Conservation (phyloP, 345 rosid genomes). For the Erodium maritimum region DNA sequence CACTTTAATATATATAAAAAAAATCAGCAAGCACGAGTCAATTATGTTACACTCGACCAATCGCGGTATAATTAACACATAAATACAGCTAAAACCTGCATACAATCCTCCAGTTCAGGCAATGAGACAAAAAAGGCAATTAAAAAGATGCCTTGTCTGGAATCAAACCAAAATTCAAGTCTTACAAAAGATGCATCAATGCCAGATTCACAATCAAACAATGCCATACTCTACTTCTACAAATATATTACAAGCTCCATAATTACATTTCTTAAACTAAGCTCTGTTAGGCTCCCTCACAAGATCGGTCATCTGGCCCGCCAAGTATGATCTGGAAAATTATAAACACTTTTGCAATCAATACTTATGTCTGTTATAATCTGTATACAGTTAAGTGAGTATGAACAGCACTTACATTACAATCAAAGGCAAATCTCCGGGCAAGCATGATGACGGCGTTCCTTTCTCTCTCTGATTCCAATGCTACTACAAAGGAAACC, state of each 20-base stretch:
- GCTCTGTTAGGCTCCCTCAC: not conserved
- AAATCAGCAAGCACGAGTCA: no score
- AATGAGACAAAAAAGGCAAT: slow-evolving; percentile 18
- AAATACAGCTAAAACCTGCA: no score
- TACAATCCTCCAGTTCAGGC: no score
- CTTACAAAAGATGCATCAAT: no score
- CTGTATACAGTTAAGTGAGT: not conserved
- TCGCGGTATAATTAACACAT: no score
- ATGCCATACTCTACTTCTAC: no score
- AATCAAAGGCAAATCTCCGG: slow-evolving; percentile 88
- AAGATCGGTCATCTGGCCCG: slow-evolving; percentile 51
- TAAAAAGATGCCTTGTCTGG: slow-evolving; percentile 22
- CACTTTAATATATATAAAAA: no score
- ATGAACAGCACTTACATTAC: slow-evolving; percentile 53
- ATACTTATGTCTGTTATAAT: no score
- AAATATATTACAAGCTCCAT: not conserved
- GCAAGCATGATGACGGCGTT: slow-evolving; percentile 91
- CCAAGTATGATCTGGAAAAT: slow-evolving; percentile 42
- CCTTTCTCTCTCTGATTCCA: slow-evolving; percentile 81
- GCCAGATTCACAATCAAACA: slow-evolving; percentile 1
- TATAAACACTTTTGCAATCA: not conserved
- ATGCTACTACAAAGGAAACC: slow-evolving; percentile 63
- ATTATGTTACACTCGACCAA: no score
- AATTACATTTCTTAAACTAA: slow-evolving; percentile 25
- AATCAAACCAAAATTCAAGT: slow-evolving; percentile 10